Evolutionary conservation across 2,329 filamentous ascomycete genomes (phyloP).

Genomic region (Bipolaris victoriae): DNA sequence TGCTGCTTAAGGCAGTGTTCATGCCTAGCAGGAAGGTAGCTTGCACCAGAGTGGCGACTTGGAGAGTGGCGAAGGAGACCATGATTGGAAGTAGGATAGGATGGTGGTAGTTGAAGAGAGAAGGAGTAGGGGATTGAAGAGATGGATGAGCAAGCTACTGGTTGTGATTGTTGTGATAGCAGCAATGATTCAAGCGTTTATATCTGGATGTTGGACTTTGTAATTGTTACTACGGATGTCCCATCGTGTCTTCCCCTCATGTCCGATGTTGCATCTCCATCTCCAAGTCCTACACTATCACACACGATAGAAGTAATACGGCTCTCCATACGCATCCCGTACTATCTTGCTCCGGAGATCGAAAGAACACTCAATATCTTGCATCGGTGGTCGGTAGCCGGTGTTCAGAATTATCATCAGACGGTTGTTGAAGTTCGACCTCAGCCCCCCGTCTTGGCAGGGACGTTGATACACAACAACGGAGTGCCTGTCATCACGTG

Average conservation of each 20-base stretch:
- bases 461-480: background rate
- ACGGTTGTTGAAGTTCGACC: background rate
- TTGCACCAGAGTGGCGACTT: slow-evolving; percentile 1
- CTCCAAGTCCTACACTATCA: background rate
- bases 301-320: background rate
- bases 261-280: background rate
- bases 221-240: background rate
- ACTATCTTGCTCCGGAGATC: background rate
- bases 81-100: background rate
- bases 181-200: background rate
- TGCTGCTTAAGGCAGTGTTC: background rate
- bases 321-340: background rate
- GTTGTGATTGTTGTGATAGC: background rate
- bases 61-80: slow-evolving; percentile 2
- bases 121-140: background rate
- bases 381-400: background rate
- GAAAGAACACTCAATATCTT: background rate
- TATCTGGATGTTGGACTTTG: background rate
- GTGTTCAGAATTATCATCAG: background rate
- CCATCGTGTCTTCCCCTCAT: background rate
- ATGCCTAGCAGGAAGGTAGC: slow-evolving; percentile 6
- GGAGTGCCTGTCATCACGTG: background rate
- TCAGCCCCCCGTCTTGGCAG: background rate
- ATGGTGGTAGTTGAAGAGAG: background rate
- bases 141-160: background rate